Evolutionary conservation across 768 basidiomycete species (phyloP).

Genomic region (Phlebiopsis flavidoalba): DNA sequence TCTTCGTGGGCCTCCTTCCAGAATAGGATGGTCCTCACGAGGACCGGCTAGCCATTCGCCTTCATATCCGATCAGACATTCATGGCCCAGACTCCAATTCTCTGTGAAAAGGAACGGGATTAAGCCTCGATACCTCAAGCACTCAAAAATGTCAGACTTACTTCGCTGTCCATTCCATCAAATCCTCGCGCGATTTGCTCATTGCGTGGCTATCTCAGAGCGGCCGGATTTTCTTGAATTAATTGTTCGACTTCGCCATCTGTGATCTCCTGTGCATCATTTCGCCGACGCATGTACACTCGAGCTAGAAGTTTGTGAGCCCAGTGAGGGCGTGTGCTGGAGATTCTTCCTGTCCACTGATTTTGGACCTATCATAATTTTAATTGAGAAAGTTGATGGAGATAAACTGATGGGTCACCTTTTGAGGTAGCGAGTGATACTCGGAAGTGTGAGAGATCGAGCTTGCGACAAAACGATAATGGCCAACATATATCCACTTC

Average conservation of each 20-base stretch:
- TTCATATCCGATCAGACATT: conserved; percentile 10
- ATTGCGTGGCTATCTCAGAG: neutral
- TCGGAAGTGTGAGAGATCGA: conserved; percentile 8
- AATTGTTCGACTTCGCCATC: neutral
- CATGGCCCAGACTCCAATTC: conserved; percentile 7
- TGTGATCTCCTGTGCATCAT: conserved; percentile 2
- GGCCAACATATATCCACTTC: conserved; percentile 11
- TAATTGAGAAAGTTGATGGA: neutral
- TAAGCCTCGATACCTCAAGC: no score
- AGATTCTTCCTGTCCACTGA: no score
- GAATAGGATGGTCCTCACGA: neutral
- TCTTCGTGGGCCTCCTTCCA: neutral
- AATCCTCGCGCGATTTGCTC: conserved; percentile 3
- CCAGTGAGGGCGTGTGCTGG: neutral
- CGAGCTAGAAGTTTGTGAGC: conserved; percentile 1
- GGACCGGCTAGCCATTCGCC: neutral
- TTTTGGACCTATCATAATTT: no score
- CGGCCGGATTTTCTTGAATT: no score
- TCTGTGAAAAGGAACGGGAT: conserved; percentile 1
- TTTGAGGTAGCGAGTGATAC: neutral
- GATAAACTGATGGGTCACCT: neutral
- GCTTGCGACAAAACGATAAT: conserved; percentile 5
- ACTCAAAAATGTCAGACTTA: neutral
- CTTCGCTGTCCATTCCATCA: conserved; percentile 2
- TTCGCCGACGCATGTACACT: conserved; percentile 1